These are phyloP conservation scores for Annulohypoxylon truncatum DNA, from an alignment of 2,329 filamentous ascomycete species.

Conservation along the genomic window DNA sequence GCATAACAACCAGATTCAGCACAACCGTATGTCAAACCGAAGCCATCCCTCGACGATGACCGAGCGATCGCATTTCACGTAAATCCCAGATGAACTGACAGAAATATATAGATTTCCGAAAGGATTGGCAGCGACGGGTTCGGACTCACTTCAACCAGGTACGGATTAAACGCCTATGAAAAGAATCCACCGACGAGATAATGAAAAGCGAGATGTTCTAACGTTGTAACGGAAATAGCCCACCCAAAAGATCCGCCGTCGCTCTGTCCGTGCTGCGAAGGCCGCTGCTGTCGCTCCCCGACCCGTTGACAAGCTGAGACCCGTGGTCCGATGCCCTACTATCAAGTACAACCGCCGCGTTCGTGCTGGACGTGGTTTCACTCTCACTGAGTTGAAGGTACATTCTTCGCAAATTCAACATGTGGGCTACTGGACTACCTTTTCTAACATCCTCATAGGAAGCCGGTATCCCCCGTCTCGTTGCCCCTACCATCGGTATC, in stretches of 20 bases:
- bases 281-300: slow-evolving; percentile 94
- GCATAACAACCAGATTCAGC: slow-evolving; percentile 98
- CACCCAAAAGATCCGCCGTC: slow-evolving; percentile 94
- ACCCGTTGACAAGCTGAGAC: slow-evolving; percentile 96
- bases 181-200: slow-evolving; percentile 30
- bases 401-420: not conserved
- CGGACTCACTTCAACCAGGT: slow-evolving; percentile 99
- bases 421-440: not conserved
- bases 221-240: slow-evolving; percentile 67
- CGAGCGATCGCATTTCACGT: slow-evolving; percentile 25
- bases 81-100: slow-evolving; percentile 45
- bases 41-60: slow-evolving; percentile 18
- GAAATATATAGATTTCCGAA: slow-evolving; percentile 85
- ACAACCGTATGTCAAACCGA: slow-evolving; percentile 79
- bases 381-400: slow-evolving; percentile 98
- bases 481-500: slow-evolving; percentile 97
- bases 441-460: slow-evolving; percentile 71
- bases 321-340: slow-evolving; percentile 96
- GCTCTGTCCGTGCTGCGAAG: slow-evolving; percentile 92
- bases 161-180: slow-evolving; percentile 54
- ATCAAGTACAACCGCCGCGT: slow-evolving; percentile 99
- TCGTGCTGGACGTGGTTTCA: slow-evolving; percentile 97
- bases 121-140: slow-evolving; percentile 99
- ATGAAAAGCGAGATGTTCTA: slow-evolving; percentile 32
- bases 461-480: slow-evolving; percentile 93